Base-by-base conservation (phyloP, 257 asterid genomes). In the Asclepias syriaca region DNA sequence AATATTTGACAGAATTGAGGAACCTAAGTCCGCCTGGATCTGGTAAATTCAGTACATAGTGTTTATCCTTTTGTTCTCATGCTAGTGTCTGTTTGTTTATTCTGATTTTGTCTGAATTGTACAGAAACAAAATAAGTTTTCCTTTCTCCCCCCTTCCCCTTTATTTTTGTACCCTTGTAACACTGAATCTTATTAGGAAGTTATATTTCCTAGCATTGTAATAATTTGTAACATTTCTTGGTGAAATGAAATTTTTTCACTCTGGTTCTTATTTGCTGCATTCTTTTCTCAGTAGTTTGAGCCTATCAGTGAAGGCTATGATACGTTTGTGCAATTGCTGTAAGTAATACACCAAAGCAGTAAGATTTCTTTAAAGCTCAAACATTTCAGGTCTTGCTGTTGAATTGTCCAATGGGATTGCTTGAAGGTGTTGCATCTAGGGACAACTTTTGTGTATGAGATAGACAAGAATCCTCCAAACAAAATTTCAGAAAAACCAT, bases 1-100 rank as follows among this genome's bases (percentile, higher is more conserved):
- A 82, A 75, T 83, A 82, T 79, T 79, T 79, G 77, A 57, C 72
- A 43, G 86, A 79, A 74, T 72, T 82, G 69, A 82, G 70, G 81
- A 79, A 77, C 73, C 77, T 82, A 74, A 79, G 73, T 69, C 69
- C 81, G 22, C 22, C 79, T 43, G 79, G 72, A 64, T 74, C 68
- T 58, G 68, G 72, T 71, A 43, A 21, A 71, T 58, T 55, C 54
- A 37, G 14, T 22, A 49, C n/a, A 54, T 45, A 65, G 59, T 64
- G 37, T 40, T 53, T 45, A 37, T 21, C 45, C 59, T 77, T 66
- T 61, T 49, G 69, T 53, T 49, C 69, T 24, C 3, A 69, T 74
- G 73, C 29, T 69, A 71, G 72, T 64, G 71, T 74, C 72, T 53
- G 67, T 71, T 67, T 46, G 32, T 60, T 71, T 46, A 32, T 60